These are phyloP conservation scores for Ceratocystis alfenasii DNA, from an alignment of 2,329 filamentous ascomycete genomes.

Conservation along the genomic window DNA sequence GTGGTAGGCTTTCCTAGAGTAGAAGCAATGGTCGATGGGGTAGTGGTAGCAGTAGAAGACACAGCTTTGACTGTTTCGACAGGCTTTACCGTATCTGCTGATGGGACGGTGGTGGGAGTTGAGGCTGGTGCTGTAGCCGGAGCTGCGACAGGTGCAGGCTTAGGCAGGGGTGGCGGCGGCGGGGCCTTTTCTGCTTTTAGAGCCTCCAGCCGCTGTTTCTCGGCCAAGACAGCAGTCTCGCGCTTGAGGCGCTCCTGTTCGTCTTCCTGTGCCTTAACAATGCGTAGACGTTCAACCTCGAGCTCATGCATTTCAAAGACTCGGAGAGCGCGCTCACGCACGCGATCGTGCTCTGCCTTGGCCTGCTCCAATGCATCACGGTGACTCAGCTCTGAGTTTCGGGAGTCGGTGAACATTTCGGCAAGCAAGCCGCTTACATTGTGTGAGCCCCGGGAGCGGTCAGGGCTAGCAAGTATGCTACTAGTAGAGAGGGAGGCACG, in stretches of 20 bases:
- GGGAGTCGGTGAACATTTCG: constrained; percentile 48
- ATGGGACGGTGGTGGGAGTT: background rate
- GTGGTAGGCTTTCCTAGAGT: background rate
- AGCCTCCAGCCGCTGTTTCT: constrained; percentile 39
- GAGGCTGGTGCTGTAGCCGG: background rate
- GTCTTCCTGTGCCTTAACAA: constrained; percentile 35
- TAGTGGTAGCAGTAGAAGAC: background rate
- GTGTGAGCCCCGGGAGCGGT: constrained; percentile 31
- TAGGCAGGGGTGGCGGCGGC: constrained; percentile 32
- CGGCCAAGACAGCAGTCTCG: constrained; percentile 36
- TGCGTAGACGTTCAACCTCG: constrained; percentile 34
- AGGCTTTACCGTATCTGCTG: background rate
- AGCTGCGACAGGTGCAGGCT: constrained; percentile 24
- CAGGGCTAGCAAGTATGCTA: constrained; percentile 27
- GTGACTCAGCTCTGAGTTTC: constrained; percentile 52
- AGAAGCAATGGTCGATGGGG: background rate
- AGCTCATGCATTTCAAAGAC: constrained; percentile 39
- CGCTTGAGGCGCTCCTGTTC: constrained; percentile 37
- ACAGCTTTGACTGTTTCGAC: background rate
- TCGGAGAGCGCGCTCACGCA: constrained; percentile 42
- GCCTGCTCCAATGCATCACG: constrained; percentile 54
- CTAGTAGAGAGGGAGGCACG: constrained; percentile 17
- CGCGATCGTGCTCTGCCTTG: constrained; percentile 52
- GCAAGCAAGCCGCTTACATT: constrained; percentile 40
- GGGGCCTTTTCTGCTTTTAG: constrained; percentile 37